Percentiles rank a stretch among this genome's conserved stretches.
These are phyloP conservation scores for Punica granatum DNA, from an alignment of 345 rosid species.

Conservation along the genomic window DNA sequence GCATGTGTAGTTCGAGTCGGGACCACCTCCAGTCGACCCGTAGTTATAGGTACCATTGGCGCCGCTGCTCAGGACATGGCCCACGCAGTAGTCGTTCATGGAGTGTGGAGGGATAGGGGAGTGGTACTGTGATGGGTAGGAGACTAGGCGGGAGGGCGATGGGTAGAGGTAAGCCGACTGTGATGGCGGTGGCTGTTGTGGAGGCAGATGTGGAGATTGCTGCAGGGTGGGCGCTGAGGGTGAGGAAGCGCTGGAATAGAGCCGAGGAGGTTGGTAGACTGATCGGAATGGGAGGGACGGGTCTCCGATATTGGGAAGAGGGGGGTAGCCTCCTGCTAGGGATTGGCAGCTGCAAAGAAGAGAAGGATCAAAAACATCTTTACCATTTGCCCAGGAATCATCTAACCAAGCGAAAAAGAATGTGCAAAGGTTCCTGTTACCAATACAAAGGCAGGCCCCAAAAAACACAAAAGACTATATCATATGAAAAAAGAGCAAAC, in stretches of 20 bases:
- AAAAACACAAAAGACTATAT: too few relatives aligned
- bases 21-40: slow-evolving; percentile 20
- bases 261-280: slow-evolving; percentile 33
- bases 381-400: not conserved
- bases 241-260: slow-evolving; percentile 36
- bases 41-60: not conserved
- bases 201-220: slow-evolving; percentile 17
- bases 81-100: slow-evolving; percentile 47
- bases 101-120: slow-evolving; percentile 17
- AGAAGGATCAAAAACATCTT: not conserved
- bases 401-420: not conserved
- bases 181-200: not conserved
- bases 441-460: too few relatives aligned
- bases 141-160: slow-evolving; percentile 37
- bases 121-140: slow-evolving; percentile 28
- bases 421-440: not conserved
- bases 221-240: slow-evolving; percentile 14
- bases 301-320: slow-evolving; percentile 40
- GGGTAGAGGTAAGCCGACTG: slow-evolving; percentile 32
- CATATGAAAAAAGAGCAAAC: too few relatives aligned
- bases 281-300: slow-evolving; percentile 43
- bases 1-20: slow-evolving; percentile 58
- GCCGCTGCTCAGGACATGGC: slow-evolving; percentile 42
- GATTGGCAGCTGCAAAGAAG: slow-evolving; percentile 41
- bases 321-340: slow-evolving; percentile 31